Evolutionary conservation across 2,329 filamentous ascomycete species (phyloP).

Genomic region (Cladosporium oxysporum): DNA sequence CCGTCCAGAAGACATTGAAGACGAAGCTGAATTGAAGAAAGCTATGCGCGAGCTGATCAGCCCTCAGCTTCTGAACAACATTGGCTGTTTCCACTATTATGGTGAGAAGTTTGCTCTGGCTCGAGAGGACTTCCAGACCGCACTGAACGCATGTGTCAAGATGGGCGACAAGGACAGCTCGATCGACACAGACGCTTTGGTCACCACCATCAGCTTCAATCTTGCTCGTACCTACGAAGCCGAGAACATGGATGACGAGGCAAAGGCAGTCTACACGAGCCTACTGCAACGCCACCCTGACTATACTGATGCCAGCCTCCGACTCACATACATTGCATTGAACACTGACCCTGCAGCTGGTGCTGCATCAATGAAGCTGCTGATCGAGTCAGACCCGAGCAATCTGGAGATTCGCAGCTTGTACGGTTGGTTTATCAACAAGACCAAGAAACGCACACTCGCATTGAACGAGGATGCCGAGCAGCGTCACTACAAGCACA

Average conservation of each 20-base stretch:
- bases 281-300: conserved; percentile 79
- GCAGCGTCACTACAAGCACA: conserved; percentile 94
- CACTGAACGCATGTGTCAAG: conserved; percentile 81
- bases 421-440: conserved; percentile 94
- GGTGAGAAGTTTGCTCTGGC: conserved; percentile 78
- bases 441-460: conserved; percentile 76
- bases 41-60: conserved; percentile 76
- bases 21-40: conserved; percentile 41
- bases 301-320: conserved; percentile 87
- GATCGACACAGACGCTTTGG: conserved; percentile 83
- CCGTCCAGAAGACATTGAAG: conserved; percentile 50
- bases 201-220: conserved; percentile 97
- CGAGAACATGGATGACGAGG: conserved; percentile 76
- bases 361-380: conserved; percentile 77
- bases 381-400: conserved; percentile 79
- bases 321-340: conserved; percentile 87
- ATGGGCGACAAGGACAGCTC: conserved; percentile 70
- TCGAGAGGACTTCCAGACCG: conserved; percentile 88
- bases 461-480: conserved; percentile 89
- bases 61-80: conserved; percentile 93
- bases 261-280: conserved; percentile 84
- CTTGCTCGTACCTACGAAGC: conserved; percentile 91
- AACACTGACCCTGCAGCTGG: conserved; percentile 79
- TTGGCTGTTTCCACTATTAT: conserved; percentile 93
- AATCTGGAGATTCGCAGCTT: conserved; percentile 91